Percentiles rank a stretch among this genome's conserved stretches.
Conservation (phyloP, 1,139 yeast species). For the Saccharomycopsis hybrid region DNA sequence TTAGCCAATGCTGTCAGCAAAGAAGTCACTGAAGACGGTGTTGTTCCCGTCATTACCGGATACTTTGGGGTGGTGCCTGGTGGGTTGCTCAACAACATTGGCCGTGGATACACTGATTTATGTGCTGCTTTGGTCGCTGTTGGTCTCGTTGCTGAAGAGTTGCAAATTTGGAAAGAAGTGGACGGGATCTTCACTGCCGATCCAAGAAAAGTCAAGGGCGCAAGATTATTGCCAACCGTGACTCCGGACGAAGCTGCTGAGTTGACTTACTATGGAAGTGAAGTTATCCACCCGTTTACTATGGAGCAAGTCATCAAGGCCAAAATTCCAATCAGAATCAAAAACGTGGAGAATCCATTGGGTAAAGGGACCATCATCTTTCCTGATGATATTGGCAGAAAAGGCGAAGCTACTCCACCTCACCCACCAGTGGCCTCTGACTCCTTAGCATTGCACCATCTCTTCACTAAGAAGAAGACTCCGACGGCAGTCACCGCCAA, state of each 20-base stretch:
- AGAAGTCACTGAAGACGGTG: slow-evolving; percentile 33
- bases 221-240: slow-evolving; percentile 76
- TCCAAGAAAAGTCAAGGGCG: slow-evolving; percentile 90
- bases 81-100: slow-evolving; percentile 85
- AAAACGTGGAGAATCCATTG: slow-evolving; percentile 86
- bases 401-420: slow-evolving; percentile 88
- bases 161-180: slow-evolving; percentile 98
- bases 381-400: slow-evolving; percentile 80
- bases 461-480: slow-evolving; percentile 50
- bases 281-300: slow-evolving; percentile 96
- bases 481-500: slow-evolving; percentile 98
- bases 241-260: slow-evolving; percentile 99
- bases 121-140: slow-evolving; percentile 97
- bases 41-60: slow-evolving; percentile 87
- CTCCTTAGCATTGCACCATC: slow-evolving; percentile 39
- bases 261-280: slow-evolving; percentile 93
- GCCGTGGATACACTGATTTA: slow-evolving; percentile 94
- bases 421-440: slow-evolving; percentile 84
- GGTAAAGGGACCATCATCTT: slow-evolving; percentile 91
- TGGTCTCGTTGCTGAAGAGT: slow-evolving; percentile 84
- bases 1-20: slow-evolving; percentile 51
- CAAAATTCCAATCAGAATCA: slow-evolving; percentile 90
- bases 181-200: slow-evolving; percentile 99
- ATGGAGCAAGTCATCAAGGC: slow-evolving; percentile 98
- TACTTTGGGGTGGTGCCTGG: slow-evolving; percentile 94